phyloP scores from a whole-genome alignment of 2,329 filamentous ascomycete genomes.

The Phyllosticta citriasiana region DNA sequence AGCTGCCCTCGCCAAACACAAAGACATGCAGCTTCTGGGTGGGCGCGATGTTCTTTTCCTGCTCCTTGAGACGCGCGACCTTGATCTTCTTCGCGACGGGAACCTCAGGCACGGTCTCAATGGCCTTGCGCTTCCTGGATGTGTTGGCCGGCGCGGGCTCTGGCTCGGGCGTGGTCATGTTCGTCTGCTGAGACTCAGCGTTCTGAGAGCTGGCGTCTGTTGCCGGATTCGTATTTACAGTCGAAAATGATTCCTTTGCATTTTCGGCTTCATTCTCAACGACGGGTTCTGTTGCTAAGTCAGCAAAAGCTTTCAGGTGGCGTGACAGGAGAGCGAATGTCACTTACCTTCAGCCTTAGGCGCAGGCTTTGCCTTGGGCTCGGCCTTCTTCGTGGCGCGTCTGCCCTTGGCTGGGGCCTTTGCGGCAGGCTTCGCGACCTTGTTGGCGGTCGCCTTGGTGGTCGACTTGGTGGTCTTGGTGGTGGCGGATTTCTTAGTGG shows the following conservation, averaged over 20 bases:
- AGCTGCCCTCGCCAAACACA: slow-evolving; percentile 69
- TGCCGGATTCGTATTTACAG: background rate
- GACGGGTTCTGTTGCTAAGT: background rate
- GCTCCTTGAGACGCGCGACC: slow-evolving; percentile 13
- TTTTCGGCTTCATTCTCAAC: background rate
- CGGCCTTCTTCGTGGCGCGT: slow-evolving; percentile 7
- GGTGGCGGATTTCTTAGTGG: slow-evolving; percentile 12
- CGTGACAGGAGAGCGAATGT: background rate
- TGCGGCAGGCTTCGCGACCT: background rate
- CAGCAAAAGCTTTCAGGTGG: background rate
- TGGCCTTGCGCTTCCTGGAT: slow-evolving; percentile 16
- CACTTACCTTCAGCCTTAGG: slow-evolving; percentile 5
- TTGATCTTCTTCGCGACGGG: slow-evolving; percentile 18
- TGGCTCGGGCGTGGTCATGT: background rate
- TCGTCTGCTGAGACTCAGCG: background rate
- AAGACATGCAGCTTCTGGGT: slow-evolving; percentile 59
- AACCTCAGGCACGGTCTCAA: background rate
- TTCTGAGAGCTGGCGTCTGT: background rate
- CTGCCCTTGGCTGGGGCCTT: background rate
- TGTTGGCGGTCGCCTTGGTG: background rate
- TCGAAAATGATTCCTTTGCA: background rate
- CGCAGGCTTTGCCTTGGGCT: slow-evolving; percentile 7
- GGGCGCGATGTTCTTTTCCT: slow-evolving; percentile 54
- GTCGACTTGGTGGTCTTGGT: slow-evolving; percentile 14
- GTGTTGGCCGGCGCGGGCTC: slow-evolving; percentile 17